Percentiles rank a stretch among this genome's conserved stretches.
These are phyloP conservation scores for Mycotypha africana DNA, from an alignment of 371 early-diverging fungal species.

Conservation along the genomic window DNA sequence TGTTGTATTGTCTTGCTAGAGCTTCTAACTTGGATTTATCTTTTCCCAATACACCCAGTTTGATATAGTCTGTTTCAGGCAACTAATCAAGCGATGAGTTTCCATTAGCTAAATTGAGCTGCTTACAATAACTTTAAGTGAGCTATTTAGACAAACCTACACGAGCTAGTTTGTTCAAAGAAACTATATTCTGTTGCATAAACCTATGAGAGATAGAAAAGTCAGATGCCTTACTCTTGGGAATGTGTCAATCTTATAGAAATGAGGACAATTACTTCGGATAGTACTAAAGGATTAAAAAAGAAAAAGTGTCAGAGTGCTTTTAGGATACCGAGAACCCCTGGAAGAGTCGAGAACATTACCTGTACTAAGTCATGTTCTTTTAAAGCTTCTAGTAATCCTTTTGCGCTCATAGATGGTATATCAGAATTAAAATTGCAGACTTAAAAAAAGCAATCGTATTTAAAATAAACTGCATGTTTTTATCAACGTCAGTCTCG, in stretches of 20 bases:
- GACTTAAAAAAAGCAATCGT: too few species aligned
- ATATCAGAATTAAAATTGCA: too few species aligned
- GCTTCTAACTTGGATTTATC: slow-evolving; percentile 10
- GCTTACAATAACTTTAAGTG: background rate
- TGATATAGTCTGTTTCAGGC: slow-evolving; percentile 10
- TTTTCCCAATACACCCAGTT: slow-evolving; percentile 12
- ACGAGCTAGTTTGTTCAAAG: slow-evolving; percentile 6
- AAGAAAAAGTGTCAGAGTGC: background rate
- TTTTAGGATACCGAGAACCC: background rate
- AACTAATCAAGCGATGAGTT: slow-evolving; percentile 2
- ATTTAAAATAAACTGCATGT: too few species aligned
- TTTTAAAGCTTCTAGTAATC: slow-evolving; percentile 12
- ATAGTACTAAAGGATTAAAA: slow-evolving; percentile 13
- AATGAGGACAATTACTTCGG: slow-evolving; percentile 17
- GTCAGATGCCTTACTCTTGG: background rate
- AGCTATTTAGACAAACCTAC: slow-evolving; percentile 2
- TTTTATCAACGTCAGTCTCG: too few species aligned
- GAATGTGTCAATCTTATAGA: background rate
- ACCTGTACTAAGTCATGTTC: slow-evolving; percentile 6
- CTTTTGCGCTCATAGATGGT: slow-evolving; percentile 10
- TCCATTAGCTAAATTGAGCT: background rate
- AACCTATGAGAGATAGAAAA: slow-evolving; percentile 4
- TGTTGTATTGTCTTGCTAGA: background rate
- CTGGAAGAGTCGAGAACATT: background rate
- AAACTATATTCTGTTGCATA: slow-evolving; percentile 10